Conservation (phyloP, 371 early-diverging fungal genomes). For the Polyrhizophydium stewartii region DNA sequence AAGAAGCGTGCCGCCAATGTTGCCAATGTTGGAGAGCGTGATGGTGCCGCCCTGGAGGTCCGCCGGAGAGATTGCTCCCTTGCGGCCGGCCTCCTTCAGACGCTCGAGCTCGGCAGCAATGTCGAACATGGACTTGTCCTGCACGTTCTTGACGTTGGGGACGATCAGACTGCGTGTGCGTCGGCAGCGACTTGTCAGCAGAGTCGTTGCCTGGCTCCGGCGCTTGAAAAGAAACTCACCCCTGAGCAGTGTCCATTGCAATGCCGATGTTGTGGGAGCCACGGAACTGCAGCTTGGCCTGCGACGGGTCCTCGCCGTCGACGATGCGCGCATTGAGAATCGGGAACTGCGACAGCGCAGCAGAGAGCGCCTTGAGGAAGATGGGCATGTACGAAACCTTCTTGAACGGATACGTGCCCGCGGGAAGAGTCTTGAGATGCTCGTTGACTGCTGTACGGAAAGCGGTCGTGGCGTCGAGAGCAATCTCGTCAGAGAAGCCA, state of each 20-base stretch:
- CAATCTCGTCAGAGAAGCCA: conserved; percentile 89
- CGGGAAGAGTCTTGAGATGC: conserved; percentile 19
- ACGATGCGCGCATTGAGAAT: conserved; percentile 80
- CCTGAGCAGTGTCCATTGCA: conserved; percentile 95
- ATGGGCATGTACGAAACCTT: conserved; percentile 94
- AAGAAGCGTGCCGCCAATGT: conserved; percentile 87
- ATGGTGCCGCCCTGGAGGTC: conserved; percentile 86
- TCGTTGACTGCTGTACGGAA: conserved; percentile 69
- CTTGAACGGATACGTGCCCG: conserved; percentile 45
- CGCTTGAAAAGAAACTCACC: conserved; percentile 19
- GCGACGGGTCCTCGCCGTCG: conserved; percentile 23
- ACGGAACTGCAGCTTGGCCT: conserved; percentile 66
- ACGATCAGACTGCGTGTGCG: conserved; percentile 66
- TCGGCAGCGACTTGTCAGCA: background rate
- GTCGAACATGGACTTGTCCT: conserved; percentile 83
- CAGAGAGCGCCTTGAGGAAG: conserved; percentile 86
- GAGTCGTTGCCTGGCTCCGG: background rate
- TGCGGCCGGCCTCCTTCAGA: conserved; percentile 67
- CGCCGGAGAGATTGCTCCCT: conserved; percentile 55
- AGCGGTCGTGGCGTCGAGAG: conserved; percentile 61
- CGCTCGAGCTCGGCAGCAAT: conserved; percentile 83
- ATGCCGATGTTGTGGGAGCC: conserved; percentile 86
- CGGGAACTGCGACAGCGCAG: conserved; percentile 80
- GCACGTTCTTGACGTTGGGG: conserved; percentile 91
- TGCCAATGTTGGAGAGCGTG: conserved; percentile 93